A percentile compares a stretch with the other conserved stretches of the same genome.
phyloP scores from a whole-genome alignment of 1,139 yeast genomes.

The Hansenula sp. region DNA sequence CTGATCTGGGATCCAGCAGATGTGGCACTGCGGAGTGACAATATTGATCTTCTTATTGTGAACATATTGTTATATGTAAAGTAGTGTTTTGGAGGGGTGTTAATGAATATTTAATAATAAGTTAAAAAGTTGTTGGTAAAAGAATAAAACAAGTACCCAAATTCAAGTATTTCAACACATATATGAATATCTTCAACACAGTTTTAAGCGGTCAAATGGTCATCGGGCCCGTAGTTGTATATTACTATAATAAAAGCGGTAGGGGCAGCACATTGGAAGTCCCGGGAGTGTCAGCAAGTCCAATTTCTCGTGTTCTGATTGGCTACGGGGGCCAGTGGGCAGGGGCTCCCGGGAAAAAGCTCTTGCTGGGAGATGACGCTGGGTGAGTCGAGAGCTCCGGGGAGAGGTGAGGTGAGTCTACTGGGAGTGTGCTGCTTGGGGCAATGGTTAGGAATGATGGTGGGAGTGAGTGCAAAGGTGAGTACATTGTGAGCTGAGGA shows the following conservation, averaged over 20 bases:
- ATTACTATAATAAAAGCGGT: no score
- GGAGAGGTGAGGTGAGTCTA: no score
- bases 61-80: neutral
- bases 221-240: slow-evolving; percentile 4
- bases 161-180: no score
- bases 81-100: no score
- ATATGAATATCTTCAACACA: neutral
- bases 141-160: no score
- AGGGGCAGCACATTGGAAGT: neutral
- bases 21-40: slow-evolving; percentile 3
- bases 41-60: slow-evolving; percentile 11
- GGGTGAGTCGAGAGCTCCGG: no score
- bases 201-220: neutral
- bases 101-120: no score
- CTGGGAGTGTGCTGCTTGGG: neutral
- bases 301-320: neutral
- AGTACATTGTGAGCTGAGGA: neutral
- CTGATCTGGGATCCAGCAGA: slow-evolving; percentile 8
- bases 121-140: no score
- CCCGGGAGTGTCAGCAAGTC: neutral
- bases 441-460: neutral
- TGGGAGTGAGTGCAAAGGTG: neutral
- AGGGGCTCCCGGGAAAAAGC: neutral
- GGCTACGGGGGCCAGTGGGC: neutral
- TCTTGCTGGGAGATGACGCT: no score